phyloP scores from a whole-genome alignment of 108 stramenopile species.

The Cyclotella sp. region DNA sequence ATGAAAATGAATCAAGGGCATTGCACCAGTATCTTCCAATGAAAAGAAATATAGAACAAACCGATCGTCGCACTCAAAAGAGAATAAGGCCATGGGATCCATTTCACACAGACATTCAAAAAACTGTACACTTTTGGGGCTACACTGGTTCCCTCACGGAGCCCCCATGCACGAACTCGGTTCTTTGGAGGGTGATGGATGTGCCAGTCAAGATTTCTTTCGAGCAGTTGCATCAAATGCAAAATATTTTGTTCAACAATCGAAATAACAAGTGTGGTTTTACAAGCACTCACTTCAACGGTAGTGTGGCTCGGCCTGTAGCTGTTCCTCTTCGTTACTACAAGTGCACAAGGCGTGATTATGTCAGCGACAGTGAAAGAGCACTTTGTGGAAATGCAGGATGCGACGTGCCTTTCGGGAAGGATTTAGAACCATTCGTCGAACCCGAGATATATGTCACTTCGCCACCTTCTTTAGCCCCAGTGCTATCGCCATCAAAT shows the following conservation, averaged over 20 bases:
- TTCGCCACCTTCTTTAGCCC: conserved; percentile 32
- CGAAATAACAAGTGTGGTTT: conserved; percentile 54
- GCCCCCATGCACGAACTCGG: conserved; percentile 74
- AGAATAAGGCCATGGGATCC: conserved; percentile 61
- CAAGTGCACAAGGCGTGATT: conserved; percentile 33
- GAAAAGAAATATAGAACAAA: conserved; percentile 9
- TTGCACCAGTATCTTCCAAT: conserved; percentile 1
- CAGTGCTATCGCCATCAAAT: background rate
- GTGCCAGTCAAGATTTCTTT: conserved; percentile 63
- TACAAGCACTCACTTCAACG: conserved; percentile 68
- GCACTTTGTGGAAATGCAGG: conserved; percentile 36
- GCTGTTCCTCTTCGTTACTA: conserved; percentile 14
- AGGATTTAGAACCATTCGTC: conserved; percentile 32
- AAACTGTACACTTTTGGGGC: conserved; percentile 71
- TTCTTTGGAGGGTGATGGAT: conserved; percentile 78
- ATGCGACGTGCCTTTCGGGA: conserved; percentile 34
- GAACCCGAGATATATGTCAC: conserved; percentile 34
- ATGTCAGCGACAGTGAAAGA: conserved; percentile 44
- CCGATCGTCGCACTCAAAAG: conserved; percentile 21
- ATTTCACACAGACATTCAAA: conserved; percentile 63
- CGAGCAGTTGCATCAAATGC: conserved; percentile 71
- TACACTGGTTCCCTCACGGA: conserved; percentile 84
- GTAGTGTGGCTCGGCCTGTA: conserved; percentile 76
- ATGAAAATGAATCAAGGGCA: background rate
- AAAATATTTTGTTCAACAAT: conserved; percentile 68